Evolutionary conservation across 2,329 filamentous ascomycete genomes (phyloP).

Genomic region (Fusarium mangiferae): DNA sequence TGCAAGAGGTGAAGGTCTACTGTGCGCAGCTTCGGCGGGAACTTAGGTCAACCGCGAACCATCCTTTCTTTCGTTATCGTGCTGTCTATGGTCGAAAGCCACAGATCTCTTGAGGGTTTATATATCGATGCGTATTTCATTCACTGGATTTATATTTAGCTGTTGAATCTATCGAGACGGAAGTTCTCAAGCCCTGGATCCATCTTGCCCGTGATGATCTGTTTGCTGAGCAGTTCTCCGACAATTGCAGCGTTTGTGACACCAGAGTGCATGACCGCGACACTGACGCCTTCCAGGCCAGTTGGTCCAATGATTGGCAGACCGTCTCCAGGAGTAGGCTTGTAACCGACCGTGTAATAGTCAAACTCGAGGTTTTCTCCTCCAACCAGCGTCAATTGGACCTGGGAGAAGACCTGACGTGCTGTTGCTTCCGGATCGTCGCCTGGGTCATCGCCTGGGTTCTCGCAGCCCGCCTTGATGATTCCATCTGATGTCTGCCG

Average conservation of each 20-base stretch:
- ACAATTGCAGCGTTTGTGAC: constrained; percentile 32
- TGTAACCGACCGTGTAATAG: constrained; percentile 18
- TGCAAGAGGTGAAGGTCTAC: not conserved
- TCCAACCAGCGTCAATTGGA: not conserved
- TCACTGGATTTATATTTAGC: rapidly evolving
- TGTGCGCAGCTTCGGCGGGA: not conserved
- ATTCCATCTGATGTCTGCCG: constrained; percentile 21
- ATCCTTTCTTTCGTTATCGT: constrained; percentile 6
- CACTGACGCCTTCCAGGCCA: constrained; percentile 8
- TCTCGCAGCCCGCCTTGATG: constrained; percentile 19
- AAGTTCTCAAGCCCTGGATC: not conserved
- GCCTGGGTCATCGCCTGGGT: constrained; percentile 24
- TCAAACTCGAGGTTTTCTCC: constrained; percentile 6
- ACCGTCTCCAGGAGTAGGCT: constrained; percentile 15
- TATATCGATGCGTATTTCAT: rapidly evolving
- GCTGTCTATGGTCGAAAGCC: not conserved
- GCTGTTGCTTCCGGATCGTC: constrained; percentile 18
- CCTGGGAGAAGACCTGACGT: not conserved
- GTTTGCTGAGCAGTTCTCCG: constrained; percentile 21
- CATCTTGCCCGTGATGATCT: not conserved
- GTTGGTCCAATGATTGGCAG: constrained; percentile 28
- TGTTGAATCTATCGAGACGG: not conserved
- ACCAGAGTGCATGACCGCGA: constrained; percentile 34
- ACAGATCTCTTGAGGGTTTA: not conserved
- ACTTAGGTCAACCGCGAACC: not conserved